These are phyloP conservation scores for Micractinium conductrix DNA, from an alignment of 139 green algal species.

Conservation along the genomic window DNA sequence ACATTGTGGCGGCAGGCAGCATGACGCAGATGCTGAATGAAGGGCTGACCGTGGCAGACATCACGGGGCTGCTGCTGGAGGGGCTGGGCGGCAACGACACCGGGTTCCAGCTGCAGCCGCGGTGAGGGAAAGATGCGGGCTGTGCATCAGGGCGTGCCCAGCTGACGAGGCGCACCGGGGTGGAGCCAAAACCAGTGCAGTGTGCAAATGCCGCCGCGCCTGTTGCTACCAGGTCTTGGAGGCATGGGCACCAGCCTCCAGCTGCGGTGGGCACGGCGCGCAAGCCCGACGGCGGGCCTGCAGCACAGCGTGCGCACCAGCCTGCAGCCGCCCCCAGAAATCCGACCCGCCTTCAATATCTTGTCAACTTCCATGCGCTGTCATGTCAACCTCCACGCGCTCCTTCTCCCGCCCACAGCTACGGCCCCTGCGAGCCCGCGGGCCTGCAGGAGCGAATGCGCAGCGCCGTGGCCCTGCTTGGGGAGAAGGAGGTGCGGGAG, in stretches of 20 bases:
- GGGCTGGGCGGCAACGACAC: slow-evolving; percentile 59
- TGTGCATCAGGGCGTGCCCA: background rate
- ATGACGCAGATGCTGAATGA: slow-evolving; percentile 72
- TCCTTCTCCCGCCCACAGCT: slow-evolving; percentile 36
- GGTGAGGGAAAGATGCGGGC: no score
- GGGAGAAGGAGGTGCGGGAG: slow-evolving; percentile 53
- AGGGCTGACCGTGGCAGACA: slow-evolving; percentile 51
- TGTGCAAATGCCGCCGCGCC: background rate
- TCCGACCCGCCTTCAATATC: no score
- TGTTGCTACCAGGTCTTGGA: background rate
- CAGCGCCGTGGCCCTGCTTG: slow-evolving; percentile 44
- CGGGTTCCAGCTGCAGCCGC: slow-evolving; percentile 20
- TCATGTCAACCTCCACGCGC: background rate
- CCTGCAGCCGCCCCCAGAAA: background rate
- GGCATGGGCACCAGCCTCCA: background rate
- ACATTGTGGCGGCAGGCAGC: slow-evolving; percentile 65
- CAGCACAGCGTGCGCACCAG: no score
- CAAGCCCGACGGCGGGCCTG: no score
- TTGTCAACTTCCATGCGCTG: background rate
- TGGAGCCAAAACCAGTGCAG: no score
- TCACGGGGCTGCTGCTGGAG: slow-evolving; percentile 76
- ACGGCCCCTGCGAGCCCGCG: slow-evolving; percentile 79
- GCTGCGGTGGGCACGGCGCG: no score
- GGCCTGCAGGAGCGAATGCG: slow-evolving; percentile 78
- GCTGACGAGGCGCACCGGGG: no score